Evolutionary conservation across 768 basidiomycete genomes (phyloP).

Genomic region (Mycena chlorophos): DNA sequence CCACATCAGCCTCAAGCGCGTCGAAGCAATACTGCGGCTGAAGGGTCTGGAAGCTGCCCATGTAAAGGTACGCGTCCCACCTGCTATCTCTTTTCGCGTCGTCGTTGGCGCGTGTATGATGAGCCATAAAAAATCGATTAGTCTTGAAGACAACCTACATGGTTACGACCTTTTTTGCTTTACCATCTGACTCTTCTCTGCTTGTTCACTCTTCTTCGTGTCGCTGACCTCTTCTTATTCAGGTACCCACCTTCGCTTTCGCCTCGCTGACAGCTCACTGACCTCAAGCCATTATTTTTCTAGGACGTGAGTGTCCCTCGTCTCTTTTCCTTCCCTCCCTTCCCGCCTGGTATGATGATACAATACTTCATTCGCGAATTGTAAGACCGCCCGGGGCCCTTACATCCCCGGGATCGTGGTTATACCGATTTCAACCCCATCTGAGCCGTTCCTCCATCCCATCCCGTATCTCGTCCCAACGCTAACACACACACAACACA

Average conservation of each 20-base stretch:
- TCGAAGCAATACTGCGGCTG: conserved; percentile 80
- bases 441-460: conserved; percentile 38
- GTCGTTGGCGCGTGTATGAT: conserved; percentile 42
- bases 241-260: conserved; percentile 26
- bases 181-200: conserved; percentile 25
- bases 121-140: conserved; percentile 81
- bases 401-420: conserved; percentile 64
- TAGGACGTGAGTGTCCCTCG: conserved; percentile 39
- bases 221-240: conserved; percentile 5
- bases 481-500: conserved; percentile 26
- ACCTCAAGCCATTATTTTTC: conserved; percentile 4
- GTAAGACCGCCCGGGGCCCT: conserved; percentile 59
- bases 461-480: conserved; percentile 6
- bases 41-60: conserved; percentile 75
- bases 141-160: conserved; percentile 85
- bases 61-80: conserved; percentile 59
- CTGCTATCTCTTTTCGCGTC: conserved; percentile 18
- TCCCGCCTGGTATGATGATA: conserved; percentile 47
- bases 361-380: conserved; percentile 68
- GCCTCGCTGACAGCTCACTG: conserved; percentile 19
- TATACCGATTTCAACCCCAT: conserved; percentile 72
- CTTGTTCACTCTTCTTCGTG: conserved; percentile 9
- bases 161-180: conserved; percentile 55
- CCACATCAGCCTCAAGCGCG: conserved; percentile 72
- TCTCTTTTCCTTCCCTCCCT: neutral